Evolutionary conservation across 208 protist genomes (phyloP), one percentile per base, ranked within the genome.

Genomic region (Crithidia mellificae): DNA sequence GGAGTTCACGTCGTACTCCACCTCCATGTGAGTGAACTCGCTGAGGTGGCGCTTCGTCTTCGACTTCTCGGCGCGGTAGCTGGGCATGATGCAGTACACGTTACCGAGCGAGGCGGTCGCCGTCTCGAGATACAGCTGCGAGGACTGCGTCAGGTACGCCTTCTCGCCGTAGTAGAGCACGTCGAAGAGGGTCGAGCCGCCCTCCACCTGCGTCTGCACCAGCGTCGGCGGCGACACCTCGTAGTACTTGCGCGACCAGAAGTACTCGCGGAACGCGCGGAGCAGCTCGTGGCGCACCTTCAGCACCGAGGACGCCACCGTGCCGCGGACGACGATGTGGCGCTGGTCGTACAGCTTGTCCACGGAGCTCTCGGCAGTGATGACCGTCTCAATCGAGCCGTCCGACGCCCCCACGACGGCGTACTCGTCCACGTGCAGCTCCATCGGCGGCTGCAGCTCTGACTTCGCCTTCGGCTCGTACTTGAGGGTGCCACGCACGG

Each of bases 111-210:
- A 88, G 49, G 98, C 81, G 32, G 97, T 92, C 52, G 87, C 83
- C 8, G 98, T 98, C 78, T 99, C 98, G 14, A 99, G 84, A 79
- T 99, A 99, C 3, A 99, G 92, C 89, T 99, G 98, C 24, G 95
- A 98, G 5, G 97, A 99, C 83, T 99, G 98, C 30, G 98, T 99
- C 17, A 99, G 80, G 75, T 98, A 99, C 5, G 98, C 98, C 47
- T 85, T 91, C 80, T 98, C 87, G 47, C 96, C 98, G 74, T 98
- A 99, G 84, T 99, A 99, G 65, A 98, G 76, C 8, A 99, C 67
- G n/a, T 98, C 95, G 77, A 99, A 99, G 9, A 99, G 81, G 11
- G 97, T 99, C 30, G 95, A 97, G 46, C 98, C 98, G 68, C 98
- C 98, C 76, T 99, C 98, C 75, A 93, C 97, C 78, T 98, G 91